Percentiles rank a stretch among this genome's conserved stretches.
These are phyloP conservation scores for Exophiala spinifera DNA, from an alignment of 2,329 filamentous ascomycete genomes.

Conservation along the genomic window DNA sequence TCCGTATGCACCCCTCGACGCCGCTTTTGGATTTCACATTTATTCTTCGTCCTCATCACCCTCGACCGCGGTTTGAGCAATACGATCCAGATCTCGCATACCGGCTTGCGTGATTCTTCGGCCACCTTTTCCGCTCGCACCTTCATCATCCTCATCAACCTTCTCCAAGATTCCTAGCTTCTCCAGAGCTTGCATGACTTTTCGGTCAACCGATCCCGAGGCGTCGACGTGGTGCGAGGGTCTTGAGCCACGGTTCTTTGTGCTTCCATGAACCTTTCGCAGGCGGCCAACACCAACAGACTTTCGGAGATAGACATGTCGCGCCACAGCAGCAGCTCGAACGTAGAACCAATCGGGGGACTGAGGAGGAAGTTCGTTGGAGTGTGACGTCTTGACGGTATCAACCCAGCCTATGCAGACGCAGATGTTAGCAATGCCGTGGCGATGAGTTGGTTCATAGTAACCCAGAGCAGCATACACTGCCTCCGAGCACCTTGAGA, in stretches of 20 bases:
- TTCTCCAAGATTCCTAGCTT: constrained; percentile 98
- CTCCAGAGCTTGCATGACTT: constrained; percentile 95
- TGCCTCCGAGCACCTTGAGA: constrained; percentile 1
- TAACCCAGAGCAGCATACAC: not conserved
- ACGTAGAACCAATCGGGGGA: constrained; percentile 93
- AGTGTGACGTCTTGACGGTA: constrained; percentile 95
- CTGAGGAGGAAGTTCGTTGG: constrained; percentile 97
- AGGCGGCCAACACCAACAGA: constrained; percentile 97
- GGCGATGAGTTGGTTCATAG: not conserved
- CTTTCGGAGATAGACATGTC: constrained; percentile 99
- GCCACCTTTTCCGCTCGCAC: constrained; percentile 95
- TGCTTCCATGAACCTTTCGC: constrained; percentile 90
- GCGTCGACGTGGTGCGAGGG: constrained; percentile 95
- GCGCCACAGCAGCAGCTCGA: constrained; percentile 90
- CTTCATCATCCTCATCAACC: constrained; percentile 68
- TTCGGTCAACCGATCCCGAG: constrained; percentile 92
- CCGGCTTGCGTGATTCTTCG: constrained; percentile 96
- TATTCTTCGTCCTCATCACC: constrained; percentile 61
- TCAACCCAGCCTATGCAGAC: constrained; percentile 81
- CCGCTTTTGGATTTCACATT: constrained; percentile 4
- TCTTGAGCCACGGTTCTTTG: constrained; percentile 93
- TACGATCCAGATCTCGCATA: constrained; percentile 98
- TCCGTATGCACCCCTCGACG: constrained; percentile 2
- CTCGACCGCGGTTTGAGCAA: constrained; percentile 76
- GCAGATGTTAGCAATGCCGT: constrained; percentile 11